Percentiles rank a stretch among this genome's conserved stretches.
Evolutionary conservation across 1,284 basidiomycete genomes (phyloP).

Genomic region (Trichosporon faecale): DNA sequence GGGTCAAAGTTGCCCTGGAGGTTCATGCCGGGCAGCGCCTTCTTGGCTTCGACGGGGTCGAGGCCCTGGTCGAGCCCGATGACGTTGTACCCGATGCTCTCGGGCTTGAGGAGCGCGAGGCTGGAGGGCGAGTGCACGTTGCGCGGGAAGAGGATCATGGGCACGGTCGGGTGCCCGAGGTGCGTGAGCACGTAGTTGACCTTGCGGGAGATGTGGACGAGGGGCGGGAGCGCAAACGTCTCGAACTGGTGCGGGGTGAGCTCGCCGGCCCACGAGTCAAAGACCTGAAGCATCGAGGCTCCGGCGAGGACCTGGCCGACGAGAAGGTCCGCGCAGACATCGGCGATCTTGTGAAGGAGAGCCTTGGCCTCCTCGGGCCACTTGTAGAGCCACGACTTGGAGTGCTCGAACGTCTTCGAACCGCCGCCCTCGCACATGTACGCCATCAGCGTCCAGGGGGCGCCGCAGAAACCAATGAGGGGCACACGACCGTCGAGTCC

Average conservation of each 20-base stretch:
- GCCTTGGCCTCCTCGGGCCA: slow-evolving; percentile 76
- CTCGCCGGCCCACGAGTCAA: slow-evolving; percentile 92
- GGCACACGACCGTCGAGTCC: slow-evolving; percentile 80
- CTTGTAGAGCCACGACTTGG: slow-evolving; percentile 88
- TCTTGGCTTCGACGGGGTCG: slow-evolving; percentile 68
- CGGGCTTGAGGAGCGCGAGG: slow-evolving; percentile 38
- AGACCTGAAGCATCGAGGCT: slow-evolving; percentile 91
- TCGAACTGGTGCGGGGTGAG: slow-evolving; percentile 79
- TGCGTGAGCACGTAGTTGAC: slow-evolving; percentile 63
- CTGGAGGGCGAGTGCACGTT: slow-evolving; percentile 67
- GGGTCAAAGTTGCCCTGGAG: slow-evolving; percentile 97
- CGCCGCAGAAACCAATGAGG: slow-evolving; percentile 90
- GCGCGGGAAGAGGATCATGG: slow-evolving; percentile 89
- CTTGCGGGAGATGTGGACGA: slow-evolving; percentile 53
- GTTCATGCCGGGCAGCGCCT: slow-evolving; percentile 58
- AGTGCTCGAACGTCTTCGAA: slow-evolving; percentile 79
- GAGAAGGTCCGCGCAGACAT: slow-evolving; percentile 79
- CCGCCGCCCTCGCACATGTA: slow-evolving; percentile 97
- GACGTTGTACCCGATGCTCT: slow-evolving; percentile 71
- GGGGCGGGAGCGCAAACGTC: slow-evolving; percentile 57
- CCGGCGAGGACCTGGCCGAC: slow-evolving; percentile 88
- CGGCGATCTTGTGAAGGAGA: slow-evolving; percentile 71
- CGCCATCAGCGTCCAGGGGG: slow-evolving; percentile 92
- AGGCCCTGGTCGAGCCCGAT: slow-evolving; percentile 87
- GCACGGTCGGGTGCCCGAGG: slow-evolving; percentile 61